Evolutionary conservation across 1,284 basidiomycete species (phyloP).

Genomic region (Clitocybe nebularis): DNA sequence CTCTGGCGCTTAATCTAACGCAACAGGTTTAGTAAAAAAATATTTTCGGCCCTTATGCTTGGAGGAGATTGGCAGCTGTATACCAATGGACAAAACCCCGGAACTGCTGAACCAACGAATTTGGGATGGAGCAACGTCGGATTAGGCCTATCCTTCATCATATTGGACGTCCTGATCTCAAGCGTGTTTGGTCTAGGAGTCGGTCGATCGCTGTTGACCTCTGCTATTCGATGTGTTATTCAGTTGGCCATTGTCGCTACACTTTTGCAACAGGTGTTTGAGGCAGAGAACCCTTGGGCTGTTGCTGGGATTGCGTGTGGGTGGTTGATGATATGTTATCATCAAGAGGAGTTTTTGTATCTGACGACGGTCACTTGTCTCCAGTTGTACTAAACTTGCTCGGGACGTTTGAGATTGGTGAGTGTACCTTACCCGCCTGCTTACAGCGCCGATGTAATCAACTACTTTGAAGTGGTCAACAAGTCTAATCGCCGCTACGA

Average conservation of each 20-base stretch:
- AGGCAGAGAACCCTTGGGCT: slow-evolving; percentile 67
- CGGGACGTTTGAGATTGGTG: slow-evolving; percentile 67
- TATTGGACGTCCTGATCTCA: slow-evolving; percentile 63
- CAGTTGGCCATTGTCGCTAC: slow-evolving; percentile 74
- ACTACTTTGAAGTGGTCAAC: slow-evolving; percentile 63
- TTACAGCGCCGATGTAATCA: neutral
- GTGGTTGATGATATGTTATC: slow-evolving; percentile 24
- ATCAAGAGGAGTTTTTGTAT: neutral
- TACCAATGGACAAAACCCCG: no score
- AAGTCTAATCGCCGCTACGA: slow-evolving; percentile 72
- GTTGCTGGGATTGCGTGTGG: slow-evolving; percentile 70
- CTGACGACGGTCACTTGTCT: neutral
- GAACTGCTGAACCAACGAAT: slow-evolving; percentile 16
- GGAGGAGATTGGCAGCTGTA: no score
- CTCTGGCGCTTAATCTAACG: no score
- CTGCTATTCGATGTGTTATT: slow-evolving; percentile 69
- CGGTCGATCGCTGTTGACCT: slow-evolving; percentile 62
- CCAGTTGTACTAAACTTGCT: slow-evolving; percentile 67
- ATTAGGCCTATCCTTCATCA: slow-evolving; percentile 71
- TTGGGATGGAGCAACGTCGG: slow-evolving; percentile 69
- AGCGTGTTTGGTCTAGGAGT: slow-evolving; percentile 63
- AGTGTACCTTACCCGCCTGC: slow-evolving; percentile 15
- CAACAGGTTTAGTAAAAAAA: no score
- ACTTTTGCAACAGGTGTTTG: slow-evolving; percentile 71
- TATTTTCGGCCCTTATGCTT: no score